Base-by-base conservation (phyloP, 352 stramenopile genomes). In the Globisporangium spinosum region DNA sequence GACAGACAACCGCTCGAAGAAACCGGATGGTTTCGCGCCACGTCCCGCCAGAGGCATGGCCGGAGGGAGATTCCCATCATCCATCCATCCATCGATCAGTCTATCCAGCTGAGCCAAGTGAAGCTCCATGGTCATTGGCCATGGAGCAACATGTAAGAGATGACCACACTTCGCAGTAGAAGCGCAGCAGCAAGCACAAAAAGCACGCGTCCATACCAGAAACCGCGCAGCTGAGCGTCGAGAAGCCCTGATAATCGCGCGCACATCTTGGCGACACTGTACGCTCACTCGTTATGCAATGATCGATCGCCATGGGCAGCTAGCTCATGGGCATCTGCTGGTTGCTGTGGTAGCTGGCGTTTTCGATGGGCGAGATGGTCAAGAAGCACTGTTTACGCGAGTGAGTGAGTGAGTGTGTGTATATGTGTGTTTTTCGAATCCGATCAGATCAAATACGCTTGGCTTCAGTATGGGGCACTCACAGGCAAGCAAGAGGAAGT, bases 11-110 rank as follows among this genome's bases (percentile, higher is more conserved):
- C 17, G 29, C 25, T 62, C 43, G 59, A 57, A n/a, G 59, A 65
- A 66, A 66, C 60, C 45, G 60, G 60, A 51, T 66, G 60, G 40
- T 66, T 66, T 56, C 15, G 34, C 45, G 60, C 23, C 60, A 49
- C 60, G 9, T 43, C 9, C 22, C n/a, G 51, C 29, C 40, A 40
- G 58, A n/a, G 15, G 40, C 40, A n/a, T 9, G 13, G 3, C 12
- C 15, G 10, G 40, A 47, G 15, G n/a, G 34, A 12, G 47, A n/a
- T 27, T 12, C 49, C n/a, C 49, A 56, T 32, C 49, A 34, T 43
- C 55, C 23, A 23, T 58, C 23, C 12, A 47, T 47, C 40, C 1
- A 40, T 13, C 34, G 8, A 40, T 40, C 34, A 1, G 15, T 40
- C 38, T 49, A 9, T n/a, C 40, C 40, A 49, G 38, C 38, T 15